Evolutionary conservation across 176 grass and related monocot species (phyloP), one percentile per base, ranked within the genome.

Genomic region (Musa itinerans): DNA sequence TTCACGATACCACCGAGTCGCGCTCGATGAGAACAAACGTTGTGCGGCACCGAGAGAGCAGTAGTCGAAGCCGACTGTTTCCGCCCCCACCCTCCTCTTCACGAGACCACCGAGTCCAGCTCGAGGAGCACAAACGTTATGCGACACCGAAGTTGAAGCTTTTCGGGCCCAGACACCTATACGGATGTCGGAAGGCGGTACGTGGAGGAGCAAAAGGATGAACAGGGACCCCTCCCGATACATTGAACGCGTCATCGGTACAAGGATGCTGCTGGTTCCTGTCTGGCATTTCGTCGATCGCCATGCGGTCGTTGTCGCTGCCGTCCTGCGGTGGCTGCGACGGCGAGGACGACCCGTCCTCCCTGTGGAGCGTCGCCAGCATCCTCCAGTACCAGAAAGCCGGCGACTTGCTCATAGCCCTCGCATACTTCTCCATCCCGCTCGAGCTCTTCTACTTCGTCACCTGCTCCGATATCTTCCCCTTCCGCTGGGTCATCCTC

Each of bases 391-490:
- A 29, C 67, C 67, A 69, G 67, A 69, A 69, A 29, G 67, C 48
- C 26, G 48, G 67, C 34, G 67, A 69, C 27, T 69, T 69, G 26
- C 67, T 69, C 13, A 69, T 69, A 34, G 67, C 67, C 25, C 34
- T 69, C 16, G 67, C 67, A 3, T 69, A 69, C 67, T 69, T 69
- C 27, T 69, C 67, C 13, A 69, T 69, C 11, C 67, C 34, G 1
- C 24, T 69, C 14, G 67, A 69, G 67, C 67, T 69, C 67, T 69
- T 69, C 25, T 69, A 69, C 67, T 69, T 69, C 34, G 29, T 69
- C 13, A 69, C 67, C 26, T 69, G 67, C 67, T 29, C 67, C 29
- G 67, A 24, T 16, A 50, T 69, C 12, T 48, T 69, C 10, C 50
- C 49, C 4, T 72, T 72, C 49, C 70, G 70, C 9, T 52, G 51